These are phyloP conservation scores for Astragalus membranaceus DNA, from an alignment of 306 rosid genomes.

Conservation along the genomic window DNA sequence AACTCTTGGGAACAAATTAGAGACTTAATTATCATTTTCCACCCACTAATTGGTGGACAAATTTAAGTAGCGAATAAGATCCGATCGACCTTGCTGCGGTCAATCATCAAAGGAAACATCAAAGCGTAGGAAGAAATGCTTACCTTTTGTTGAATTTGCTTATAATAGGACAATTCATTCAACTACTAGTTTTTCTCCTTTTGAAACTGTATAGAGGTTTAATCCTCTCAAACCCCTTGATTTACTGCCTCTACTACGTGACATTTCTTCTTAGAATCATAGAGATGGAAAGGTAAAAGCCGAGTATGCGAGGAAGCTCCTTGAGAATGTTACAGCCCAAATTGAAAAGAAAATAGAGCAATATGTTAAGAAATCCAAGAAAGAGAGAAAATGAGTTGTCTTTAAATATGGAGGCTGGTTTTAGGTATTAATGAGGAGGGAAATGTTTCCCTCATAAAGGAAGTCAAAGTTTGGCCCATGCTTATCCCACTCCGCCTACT, in stretches of 20 bases:
- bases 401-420: not conserved
- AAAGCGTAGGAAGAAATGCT: not conserved
- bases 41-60: no score
- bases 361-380: not conserved
- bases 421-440: no score
- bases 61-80: no score
- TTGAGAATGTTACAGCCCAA: not conserved
- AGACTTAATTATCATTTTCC: no score
- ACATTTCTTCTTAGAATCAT: no score
- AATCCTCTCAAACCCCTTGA: no score
- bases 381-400: not conserved
- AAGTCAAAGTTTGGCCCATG: not conserved
- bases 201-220: no score
- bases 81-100: no score
- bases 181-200: not conserved
- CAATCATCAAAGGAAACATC: not conserved
- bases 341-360: not conserved
- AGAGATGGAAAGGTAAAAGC: not conserved
- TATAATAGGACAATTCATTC: not conserved
- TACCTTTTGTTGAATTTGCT: not conserved
- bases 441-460: not conserved
- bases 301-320: not conserved
- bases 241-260: no score
- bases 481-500: no score
- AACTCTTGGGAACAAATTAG: no score